phyloP scores from a whole-genome alignment of 495 filamentous ascomycete genomes.

The Penicillium egyptiacum region DNA sequence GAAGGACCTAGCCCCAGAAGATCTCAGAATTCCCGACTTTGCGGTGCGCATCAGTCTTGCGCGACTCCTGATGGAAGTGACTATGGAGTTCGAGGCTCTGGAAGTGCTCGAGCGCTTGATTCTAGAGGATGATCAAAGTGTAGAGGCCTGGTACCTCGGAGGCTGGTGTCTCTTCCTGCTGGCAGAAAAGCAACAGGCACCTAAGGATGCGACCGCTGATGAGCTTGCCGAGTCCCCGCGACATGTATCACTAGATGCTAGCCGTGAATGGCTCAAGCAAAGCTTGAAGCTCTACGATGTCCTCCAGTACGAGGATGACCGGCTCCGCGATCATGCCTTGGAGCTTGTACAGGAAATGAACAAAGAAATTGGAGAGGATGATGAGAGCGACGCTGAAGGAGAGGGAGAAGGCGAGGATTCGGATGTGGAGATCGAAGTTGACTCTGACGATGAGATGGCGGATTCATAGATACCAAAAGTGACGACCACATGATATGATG shows the following conservation, averaged over 20 bases:
- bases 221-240: slow-evolving; percentile 35
- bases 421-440: slow-evolving; percentile 40
- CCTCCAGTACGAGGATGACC: slow-evolving; percentile 55
- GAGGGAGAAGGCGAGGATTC: slow-evolving; percentile 47
- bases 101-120: slow-evolving; percentile 82
- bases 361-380: slow-evolving; percentile 55
- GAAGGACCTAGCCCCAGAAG: slow-evolving; percentile 69
- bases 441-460: slow-evolving; percentile 52
- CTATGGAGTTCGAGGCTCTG: slow-evolving; percentile 78
- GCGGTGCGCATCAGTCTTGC: slow-evolving; percentile 79
- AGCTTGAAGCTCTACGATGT: slow-evolving; percentile 48
- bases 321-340: slow-evolving; percentile 50
- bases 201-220: slow-evolving; percentile 32
- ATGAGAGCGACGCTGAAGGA: slow-evolving; percentile 48
- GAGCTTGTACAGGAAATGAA: slow-evolving; percentile 60
- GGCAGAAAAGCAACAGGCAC: slow-evolving; percentile 63
- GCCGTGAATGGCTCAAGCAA: slow-evolving; percentile 55
- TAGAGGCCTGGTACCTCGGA: slow-evolving; percentile 95
- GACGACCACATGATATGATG: slow-evolving; percentile 20
- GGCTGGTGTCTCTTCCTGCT: slow-evolving; percentile 85
- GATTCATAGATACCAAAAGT: slow-evolving; percentile 38
- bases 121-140: slow-evolving; percentile 84
- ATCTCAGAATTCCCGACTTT: slow-evolving; percentile 70
- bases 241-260: slow-evolving; percentile 44
- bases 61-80: slow-evolving; percentile 84